These are phyloP conservation scores for Talaromyces sp. DNA, from an alignment of 2,329 filamentous ascomycete genomes.

Conservation along the genomic window DNA sequence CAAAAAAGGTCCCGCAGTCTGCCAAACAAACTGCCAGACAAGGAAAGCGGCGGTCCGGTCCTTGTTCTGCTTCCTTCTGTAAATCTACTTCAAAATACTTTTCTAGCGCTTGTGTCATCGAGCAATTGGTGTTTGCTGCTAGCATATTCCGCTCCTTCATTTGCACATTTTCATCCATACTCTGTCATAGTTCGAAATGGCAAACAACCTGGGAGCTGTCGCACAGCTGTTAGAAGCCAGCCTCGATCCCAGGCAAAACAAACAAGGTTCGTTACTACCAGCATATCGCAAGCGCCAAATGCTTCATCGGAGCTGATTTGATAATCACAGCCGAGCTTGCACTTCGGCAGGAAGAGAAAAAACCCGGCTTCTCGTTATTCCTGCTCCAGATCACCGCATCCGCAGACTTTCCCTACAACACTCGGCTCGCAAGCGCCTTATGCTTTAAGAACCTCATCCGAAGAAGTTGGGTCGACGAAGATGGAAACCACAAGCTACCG, in stretches of 20 bases:
- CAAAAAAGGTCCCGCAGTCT: constrained; percentile 23
- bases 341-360: constrained; percentile 73
- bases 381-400: constrained; percentile 88
- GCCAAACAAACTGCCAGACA: constrained; percentile 35
- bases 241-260: constrained; percentile 80
- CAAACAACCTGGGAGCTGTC: constrained; percentile 59
- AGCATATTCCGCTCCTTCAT: neutral
- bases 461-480: constrained; percentile 91
- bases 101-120: neutral
- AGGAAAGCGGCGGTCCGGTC: constrained; percentile 27
- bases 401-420: constrained; percentile 67
- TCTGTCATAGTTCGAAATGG: constrained; percentile 46
- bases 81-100: neutral
- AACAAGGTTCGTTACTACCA: constrained; percentile 67
- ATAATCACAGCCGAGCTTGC: constrained; percentile 67
- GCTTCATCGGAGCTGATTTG: constrained; percentile 1
- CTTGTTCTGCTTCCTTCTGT: constrained; percentile 3
- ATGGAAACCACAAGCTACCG: constrained; percentile 87
- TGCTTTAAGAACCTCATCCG: constrained; percentile 99
- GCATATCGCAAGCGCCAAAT: too few species aligned
- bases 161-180: neutral
- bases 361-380: constrained; percentile 80
- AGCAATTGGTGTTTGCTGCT: neutral
- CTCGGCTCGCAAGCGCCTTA: constrained; percentile 79
- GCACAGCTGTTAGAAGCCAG: constrained; percentile 86